Evolutionary conservation across 768 basidiomycete genomes (phyloP).

Genomic region (Stropharia rugosoannulata): DNA sequence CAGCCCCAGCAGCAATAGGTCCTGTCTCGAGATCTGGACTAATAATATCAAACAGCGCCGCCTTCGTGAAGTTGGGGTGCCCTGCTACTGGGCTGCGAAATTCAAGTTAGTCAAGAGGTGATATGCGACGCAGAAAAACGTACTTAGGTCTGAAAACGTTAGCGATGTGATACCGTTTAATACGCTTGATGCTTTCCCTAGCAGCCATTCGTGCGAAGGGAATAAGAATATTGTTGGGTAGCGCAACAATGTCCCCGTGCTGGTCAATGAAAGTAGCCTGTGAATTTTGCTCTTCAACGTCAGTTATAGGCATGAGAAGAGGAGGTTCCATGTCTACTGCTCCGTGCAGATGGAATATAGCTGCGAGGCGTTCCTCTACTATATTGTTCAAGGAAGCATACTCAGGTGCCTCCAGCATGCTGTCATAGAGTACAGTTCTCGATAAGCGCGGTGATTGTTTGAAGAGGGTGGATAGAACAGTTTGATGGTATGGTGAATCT

Average conservation of each 20-base stretch:
- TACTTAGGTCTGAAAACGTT: constrained; percentile 73
- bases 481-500: constrained; percentile 79
- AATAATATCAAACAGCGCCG: constrained; percentile 83
- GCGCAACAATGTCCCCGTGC: constrained; percentile 71
- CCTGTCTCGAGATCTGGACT: constrained; percentile 67
- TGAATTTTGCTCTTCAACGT: constrained; percentile 59
- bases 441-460: constrained; percentile 64
- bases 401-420: constrained; percentile 65
- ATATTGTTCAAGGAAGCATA: constrained; percentile 70
- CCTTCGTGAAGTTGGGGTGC: constrained; percentile 72
- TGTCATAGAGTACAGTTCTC: constrained; percentile 74
- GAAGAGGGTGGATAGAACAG: constrained; percentile 78
- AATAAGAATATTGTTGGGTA: constrained; percentile 71
- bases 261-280: constrained; percentile 78
- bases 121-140: constrained; percentile 4
- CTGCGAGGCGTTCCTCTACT: constrained; percentile 72
- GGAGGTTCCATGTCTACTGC: constrained; percentile 88
- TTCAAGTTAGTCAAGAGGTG: neutral
- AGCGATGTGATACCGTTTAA: constrained; percentile 82
- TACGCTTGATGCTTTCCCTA: constrained; percentile 58
- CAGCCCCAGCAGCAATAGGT: constrained; percentile 69
- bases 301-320: constrained; percentile 71
- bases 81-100: constrained; percentile 58
- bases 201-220: constrained; percentile 87
- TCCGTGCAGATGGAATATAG: constrained; percentile 86